phyloP scores from a whole-genome alignment of 2,329 filamentous ascomycete genomes.

The Trichoderma brevicompactum region DNA sequence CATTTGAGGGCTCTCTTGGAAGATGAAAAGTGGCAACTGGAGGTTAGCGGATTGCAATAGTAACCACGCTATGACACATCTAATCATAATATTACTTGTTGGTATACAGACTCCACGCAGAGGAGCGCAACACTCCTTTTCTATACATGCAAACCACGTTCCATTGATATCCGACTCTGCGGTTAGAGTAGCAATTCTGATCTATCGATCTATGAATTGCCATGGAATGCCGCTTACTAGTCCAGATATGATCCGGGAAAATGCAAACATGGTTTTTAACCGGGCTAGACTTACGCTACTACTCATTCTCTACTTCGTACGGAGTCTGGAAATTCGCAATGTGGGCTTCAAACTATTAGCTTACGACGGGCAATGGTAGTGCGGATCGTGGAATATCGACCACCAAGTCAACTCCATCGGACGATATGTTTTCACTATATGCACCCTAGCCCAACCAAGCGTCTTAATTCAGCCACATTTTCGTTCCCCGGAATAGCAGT shows the following conservation, averaged over 20 bases:
- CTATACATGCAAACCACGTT: neutral
- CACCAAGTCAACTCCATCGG: neutral
- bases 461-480: conserved; percentile 9
- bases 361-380: neutral
- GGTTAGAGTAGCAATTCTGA: neutral
- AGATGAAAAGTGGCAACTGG: conserved; percentile 30
- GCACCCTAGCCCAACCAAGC: conserved; percentile 7
- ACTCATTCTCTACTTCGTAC: neutral
- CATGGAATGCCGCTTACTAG: neutral
- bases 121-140: neutral
- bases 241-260: neutral
- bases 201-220: conserved; percentile 5
- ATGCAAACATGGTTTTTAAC: neutral
- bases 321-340: neutral
- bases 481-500: conserved; percentile 16
- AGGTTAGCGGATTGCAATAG: conserved; percentile 10
- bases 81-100: neutral
- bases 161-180: neutral
- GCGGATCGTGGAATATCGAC: neutral
- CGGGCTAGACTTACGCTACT: neutral
- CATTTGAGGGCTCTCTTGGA: conserved; percentile 56
- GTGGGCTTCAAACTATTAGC: neutral
- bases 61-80: neutral
- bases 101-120: neutral
- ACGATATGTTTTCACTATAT: neutral